Conservation (phyloP, 2,329 filamentous ascomycete species). For the Calcarisporium arbuscula region DNA sequence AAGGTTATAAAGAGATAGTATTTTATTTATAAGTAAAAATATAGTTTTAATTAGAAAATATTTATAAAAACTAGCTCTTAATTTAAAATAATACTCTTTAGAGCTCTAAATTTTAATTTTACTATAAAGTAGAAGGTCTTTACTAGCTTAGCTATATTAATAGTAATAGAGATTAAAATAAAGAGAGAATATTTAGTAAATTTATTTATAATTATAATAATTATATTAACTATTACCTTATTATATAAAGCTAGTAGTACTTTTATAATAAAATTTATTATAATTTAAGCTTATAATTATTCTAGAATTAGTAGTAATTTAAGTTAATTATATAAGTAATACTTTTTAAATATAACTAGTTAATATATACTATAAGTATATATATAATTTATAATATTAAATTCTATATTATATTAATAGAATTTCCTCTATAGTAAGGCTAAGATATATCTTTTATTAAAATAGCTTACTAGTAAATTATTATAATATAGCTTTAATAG, state of each 20-base stretch:
- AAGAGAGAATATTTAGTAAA: background rate
- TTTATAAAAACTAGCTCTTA: background rate
- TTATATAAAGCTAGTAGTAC: background rate
- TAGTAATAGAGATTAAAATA: background rate
- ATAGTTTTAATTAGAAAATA: background rate
- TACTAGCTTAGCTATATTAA: background rate
- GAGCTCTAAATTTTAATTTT: background rate
- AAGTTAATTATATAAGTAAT: background rate
- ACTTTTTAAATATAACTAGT: background rate
- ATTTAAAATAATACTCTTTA: background rate
- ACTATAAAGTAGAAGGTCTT: background rate
- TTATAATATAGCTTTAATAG: conserved; percentile 1
- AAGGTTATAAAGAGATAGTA: background rate
- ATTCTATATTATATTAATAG: conserved; percentile 3
- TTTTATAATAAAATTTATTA: background rate
- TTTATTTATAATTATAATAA: background rate
- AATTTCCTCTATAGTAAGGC: background rate
- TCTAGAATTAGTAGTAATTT: background rate
- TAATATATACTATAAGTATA: background rate
- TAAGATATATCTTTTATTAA: conserved; percentile 1
- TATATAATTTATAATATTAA: background rate
- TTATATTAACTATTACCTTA: background rate
- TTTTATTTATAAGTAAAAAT: background rate
- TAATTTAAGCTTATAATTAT: background rate
- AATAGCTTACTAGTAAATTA: conserved; percentile 5